Base-by-base conservation (phyloP, 2,329 filamentous ascomycete genomes). In the Myriosclerotinia duriaeana region DNA sequence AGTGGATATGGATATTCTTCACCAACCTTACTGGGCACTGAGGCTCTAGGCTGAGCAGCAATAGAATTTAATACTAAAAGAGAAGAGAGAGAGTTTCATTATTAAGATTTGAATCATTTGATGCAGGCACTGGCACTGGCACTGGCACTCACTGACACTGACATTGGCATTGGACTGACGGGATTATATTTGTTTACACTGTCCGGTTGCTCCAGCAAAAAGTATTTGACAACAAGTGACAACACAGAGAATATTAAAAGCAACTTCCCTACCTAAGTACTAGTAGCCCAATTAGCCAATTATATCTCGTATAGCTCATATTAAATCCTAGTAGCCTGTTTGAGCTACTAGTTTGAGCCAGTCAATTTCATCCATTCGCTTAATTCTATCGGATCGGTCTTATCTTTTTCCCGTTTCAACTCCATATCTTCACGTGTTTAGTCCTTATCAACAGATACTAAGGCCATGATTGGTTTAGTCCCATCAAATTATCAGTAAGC, bases 201-300 rank as follows among this genome's bases (percentile, higher is more conserved):
- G 1, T 1, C 30, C 34, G 9, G 56, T 60, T 60, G 44, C 56
- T 26, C 56, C 44, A 17, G 56, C 44, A 50, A 50, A 60, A 50
- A 36, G n/a, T 38, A 17, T 14, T 6, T 38, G 58, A 61, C 58
- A 61, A 50, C 46, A 61, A 44, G 50, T 38, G 58, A 61, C 58
- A 61, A 50, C 46, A 61, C 58, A 60, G 30, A 48, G 26, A 48
- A 20, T 44, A 26, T 26, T 26, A 26, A 26, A 26, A 3, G 26
- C 26, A 26, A 26, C 26, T 26, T 40, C 11, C 7, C 11, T 12
- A 40, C 7, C 38, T 40, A 12, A 12, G 38, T 40, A 40, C 7
- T n/a, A n/a, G n/a, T n/a, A n/a, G n/a, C n/a, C 20, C 38, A 8
- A 34, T 34, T 2, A 14, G 1, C 55, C 56, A 60, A 48, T 48